Base-by-base conservation (phyloP, 2,329 filamentous ascomycete species). In the Macrophomina phaseolina region DNA sequence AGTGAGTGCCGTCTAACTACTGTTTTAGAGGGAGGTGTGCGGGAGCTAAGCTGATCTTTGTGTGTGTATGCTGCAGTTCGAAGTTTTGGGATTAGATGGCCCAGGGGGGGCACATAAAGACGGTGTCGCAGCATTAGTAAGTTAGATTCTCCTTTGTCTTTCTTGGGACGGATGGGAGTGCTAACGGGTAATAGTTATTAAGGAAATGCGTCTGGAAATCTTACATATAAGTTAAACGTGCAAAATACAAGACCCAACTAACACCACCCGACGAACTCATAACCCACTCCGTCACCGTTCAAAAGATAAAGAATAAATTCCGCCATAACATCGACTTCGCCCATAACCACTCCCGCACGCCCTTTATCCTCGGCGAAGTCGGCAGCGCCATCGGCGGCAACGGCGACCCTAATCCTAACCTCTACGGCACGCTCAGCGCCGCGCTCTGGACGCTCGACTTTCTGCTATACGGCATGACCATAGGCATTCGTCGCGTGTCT, bases 361-460 rank as follows among this genome's bases (percentile, higher is more conserved):
- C 36, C 5, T 11, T 38, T 11, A 11, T 38, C 36, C 36, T 38
- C 6, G 36, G 36, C 36, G 36, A 38, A 11, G 11, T 38, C 5
- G 36, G 36, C 6, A 6, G 6, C 38, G 40, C 3, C 16, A 18
- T 23, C 28, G 40, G 28, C 8, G 14, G 8, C 3, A 9, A n/a
- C 16, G 28, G 28, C 8, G 4, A 2, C 28, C 5, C 8, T 8
- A 34, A 34, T 40, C 0, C 1, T 18, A 7, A 7, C 2, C 53
- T 63, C 5, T 66, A 56, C 45, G 55, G n/a, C 23, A 51, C 51
- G 3, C 61, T 67, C 1, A 56, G 65, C 23, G 55, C n/a, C 11
- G 34, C 65, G 2, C 23, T 67, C 0, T 67, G 65, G 65, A 36
- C 42, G 28, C 32, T 64, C 3, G 65, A 67, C 38, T 67, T 63